phyloP scores from a whole-genome alignment of 192 early-diverging fungal genomes.

The Gorgonomyces haynaldii region DNA sequence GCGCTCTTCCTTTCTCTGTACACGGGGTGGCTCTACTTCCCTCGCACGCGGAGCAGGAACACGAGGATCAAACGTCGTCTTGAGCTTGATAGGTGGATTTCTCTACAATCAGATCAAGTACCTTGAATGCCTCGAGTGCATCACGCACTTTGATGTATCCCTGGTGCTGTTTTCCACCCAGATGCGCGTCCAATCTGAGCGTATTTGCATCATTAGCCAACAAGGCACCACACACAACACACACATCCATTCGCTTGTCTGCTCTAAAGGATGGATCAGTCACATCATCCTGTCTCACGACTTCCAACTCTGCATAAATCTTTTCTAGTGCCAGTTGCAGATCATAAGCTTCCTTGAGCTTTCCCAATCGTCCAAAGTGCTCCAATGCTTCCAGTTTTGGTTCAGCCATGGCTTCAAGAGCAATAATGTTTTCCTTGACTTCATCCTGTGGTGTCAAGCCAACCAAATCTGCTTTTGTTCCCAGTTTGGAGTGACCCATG shows the following conservation, averaged over 20 bases:
- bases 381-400: conserved; percentile 8
- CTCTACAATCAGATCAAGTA: neutral
- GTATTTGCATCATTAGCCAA: conserved; percentile 67
- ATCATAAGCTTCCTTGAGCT: conserved; percentile 55
- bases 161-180: conserved; percentile 70
- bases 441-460: conserved; percentile 41
- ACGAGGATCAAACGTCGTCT: too few relatives aligned
- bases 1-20: too few relatives aligned
- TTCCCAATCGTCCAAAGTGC: conserved; percentile 53
- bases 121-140: conserved; percentile 47
- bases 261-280: conserved; percentile 14
- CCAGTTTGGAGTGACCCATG: conserved; percentile 51
- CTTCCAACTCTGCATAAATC: conserved; percentile 46
- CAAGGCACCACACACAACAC: conserved; percentile 72
- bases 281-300: conserved; percentile 15
- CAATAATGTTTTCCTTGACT: conserved; percentile 63
- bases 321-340: conserved; percentile 49
- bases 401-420: conserved; percentile 67
- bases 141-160: conserved; percentile 68
- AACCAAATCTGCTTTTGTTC: conserved; percentile 45
- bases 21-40: too few relatives aligned
- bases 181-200: conserved; percentile 65
- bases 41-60: too few relatives aligned
- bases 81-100: too few relatives aligned
- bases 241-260: conserved; percentile 72